phyloP scores from a whole-genome alignment of 805 yeast species.

The Ogataea salicorniae region DNA sequence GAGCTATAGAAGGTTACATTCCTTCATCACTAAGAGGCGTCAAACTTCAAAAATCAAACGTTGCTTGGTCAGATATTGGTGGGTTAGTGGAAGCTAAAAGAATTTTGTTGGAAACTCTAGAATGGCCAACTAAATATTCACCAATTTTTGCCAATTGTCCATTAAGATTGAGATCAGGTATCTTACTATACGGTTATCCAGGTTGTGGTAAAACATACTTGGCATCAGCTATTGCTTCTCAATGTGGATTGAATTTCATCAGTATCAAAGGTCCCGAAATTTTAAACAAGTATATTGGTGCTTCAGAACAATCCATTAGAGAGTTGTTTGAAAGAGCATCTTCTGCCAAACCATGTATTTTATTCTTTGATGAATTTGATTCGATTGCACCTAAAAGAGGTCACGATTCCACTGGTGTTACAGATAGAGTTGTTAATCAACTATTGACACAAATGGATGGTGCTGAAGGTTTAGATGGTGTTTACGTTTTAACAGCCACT shows the following conservation, averaged over 20 bases:
- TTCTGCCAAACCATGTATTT: slow-evolving; percentile 88
- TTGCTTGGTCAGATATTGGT: slow-evolving; percentile 85
- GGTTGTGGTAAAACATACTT: slow-evolving; percentile 95
- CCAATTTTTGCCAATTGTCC: slow-evolving; percentile 93
- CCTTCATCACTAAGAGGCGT: slow-evolving; percentile 87
- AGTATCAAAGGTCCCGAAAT: slow-evolving; percentile 96
- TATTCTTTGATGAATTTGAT: slow-evolving; percentile 94
- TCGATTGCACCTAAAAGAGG: slow-evolving; percentile 98
- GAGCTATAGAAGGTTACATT: slow-evolving; percentile 60
- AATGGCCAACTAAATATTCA: slow-evolving; percentile 96
- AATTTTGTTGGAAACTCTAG: slow-evolving; percentile 77
- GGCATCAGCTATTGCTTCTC: slow-evolving; percentile 90
- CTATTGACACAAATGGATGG: slow-evolving; percentile 98
- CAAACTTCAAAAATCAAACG: slow-evolving; percentile 69
- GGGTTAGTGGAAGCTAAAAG: slow-evolving; percentile 76
- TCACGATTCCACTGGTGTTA: slow-evolving; percentile 95
- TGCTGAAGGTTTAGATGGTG: slow-evolving; percentile 96
- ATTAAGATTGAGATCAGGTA: slow-evolving; percentile 80
- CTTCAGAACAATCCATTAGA: slow-evolving; percentile 91
- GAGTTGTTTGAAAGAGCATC: slow-evolving; percentile 92
- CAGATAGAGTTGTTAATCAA: slow-evolving; percentile 96
- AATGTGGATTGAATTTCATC: slow-evolving; percentile 89
- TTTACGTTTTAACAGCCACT: slow-evolving; percentile 93
- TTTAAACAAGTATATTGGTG: slow-evolving; percentile 92
- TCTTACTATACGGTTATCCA: slow-evolving; percentile 89